Base-by-base conservation (phyloP, 768 basidiomycete species). In the Russula sp. region DNA sequence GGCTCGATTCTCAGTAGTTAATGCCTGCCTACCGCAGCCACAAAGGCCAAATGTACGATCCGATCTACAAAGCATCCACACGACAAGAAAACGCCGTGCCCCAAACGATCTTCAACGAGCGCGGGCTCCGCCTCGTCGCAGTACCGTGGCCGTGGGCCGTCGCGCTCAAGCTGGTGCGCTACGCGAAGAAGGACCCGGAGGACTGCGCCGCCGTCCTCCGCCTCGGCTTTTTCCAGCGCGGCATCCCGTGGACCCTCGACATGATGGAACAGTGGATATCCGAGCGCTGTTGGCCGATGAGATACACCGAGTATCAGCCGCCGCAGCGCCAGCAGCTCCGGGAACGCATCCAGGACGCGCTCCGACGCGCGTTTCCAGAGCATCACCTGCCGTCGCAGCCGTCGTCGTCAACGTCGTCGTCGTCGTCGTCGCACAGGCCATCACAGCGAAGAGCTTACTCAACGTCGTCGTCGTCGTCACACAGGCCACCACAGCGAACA, bases 91-190 rank as follows among this genome's bases (percentile, higher is more conserved):
- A 80, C 62, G 50, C 40, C 3, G n/a, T 9, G 8, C 3, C 72
- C 78, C 62, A 83, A 83, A 86, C 84, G 0, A 76, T 89, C 14
- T 90, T 79, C 73, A 73, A 74, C 0, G 81, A 83, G 1, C 73
- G 74, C 0, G 86, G 87, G 51, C 73, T 78, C 14, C 70, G 76
- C 53, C 78, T 90, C 55, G 73, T 88, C 69, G 83, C 81, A 64
- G 86, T 89, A 2, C 82, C 84, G 32, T 87, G 87, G 62, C 82
- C 83, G 63, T 89, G 88, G 88, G 81, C 82, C 1, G 81, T 89
- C 47, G 84, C 87, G 3, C 80, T 89, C 68, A 89, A 89, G 70
- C 77, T 89, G 11, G 85, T 86, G 20, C 78, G 88, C 6, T 89
- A 86, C 70, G 74, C 78, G 44, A 81, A 82, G 57, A 78, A 80